Evolutionary conservation across 2,329 filamentous ascomycete genomes (phyloP), one percentile per base, ranked within the genome.

Genomic region (Fusarium palustre): DNA sequence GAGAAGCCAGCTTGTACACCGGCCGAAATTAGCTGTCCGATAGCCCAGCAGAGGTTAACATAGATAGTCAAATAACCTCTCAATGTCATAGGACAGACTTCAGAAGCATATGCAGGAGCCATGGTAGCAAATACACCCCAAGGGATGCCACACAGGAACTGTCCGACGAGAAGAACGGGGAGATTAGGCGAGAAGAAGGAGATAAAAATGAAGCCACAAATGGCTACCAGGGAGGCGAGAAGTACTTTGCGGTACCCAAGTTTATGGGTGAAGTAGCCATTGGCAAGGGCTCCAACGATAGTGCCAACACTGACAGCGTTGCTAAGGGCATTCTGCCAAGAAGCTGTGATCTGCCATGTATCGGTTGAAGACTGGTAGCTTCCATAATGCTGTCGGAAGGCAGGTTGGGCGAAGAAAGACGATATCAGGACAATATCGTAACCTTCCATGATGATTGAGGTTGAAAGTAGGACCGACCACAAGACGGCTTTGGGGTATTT

Each of bases 241-340:
- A 90, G 83, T 9, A 86, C 88, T 73, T 83, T 85, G 16, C 85
- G 64, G 42, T 73, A 74, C 10, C 72, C 72, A 34, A 64, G 67
- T 8, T 61, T 60, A 5, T 66, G 58, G 2, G 70, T 71, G 4
- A 69, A 70, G 54, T 59, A 73, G 13, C 72, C 72, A n/a, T 74
- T 74, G 59, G 70, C 62, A 53, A 70, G 66, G 22, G 63, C 66
- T 24, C 72, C 72, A 6, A 74, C 64, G 10, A 74, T 63, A 7
- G 59, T 63, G 4, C 58, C 58, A 20, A 63, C 61, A 15, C 61
- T 64, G 33, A 64, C 59, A 20, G 61, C 59, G 20, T 64, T 64
- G 13, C 59, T 58, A 11, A 64, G 59, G 30, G 42, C 61, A 20
- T 64, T 64, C 28, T 64, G 61, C 61, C 61, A 64, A 24, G 61